Evolutionary conservation across 768 basidiomycete species (phyloP).

Genomic region (Termitomyces sp.): DNA sequence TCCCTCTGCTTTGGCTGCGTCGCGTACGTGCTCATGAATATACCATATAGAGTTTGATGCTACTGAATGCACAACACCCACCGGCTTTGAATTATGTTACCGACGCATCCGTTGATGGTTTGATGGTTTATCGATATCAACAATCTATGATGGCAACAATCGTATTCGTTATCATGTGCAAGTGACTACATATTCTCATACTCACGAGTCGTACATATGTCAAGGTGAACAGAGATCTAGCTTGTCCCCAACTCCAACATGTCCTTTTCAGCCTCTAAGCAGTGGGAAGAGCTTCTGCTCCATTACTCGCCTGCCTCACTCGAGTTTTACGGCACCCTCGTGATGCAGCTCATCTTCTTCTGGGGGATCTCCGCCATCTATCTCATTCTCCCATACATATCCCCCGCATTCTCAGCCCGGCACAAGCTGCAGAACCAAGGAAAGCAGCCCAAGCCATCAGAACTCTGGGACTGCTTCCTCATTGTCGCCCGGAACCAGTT

Average conservation of each 20-base stretch:
- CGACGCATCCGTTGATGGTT: not conserved
- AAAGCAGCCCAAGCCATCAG: slow-evolving; percentile 18
- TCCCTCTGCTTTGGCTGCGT: not conserved
- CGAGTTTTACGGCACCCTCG: slow-evolving; percentile 18
- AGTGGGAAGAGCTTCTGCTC: slow-evolving; percentile 9
- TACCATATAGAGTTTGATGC: not conserved
- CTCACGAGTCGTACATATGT: not conserved
- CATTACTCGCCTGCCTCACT: slow-evolving; percentile 13
- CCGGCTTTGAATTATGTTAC: not conserved
- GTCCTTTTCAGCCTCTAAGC: not conserved
- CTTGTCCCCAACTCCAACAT: not conserved
- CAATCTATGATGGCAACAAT: not conserved
- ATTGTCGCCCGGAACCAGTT: slow-evolving; percentile 20
- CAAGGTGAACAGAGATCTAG: not conserved
- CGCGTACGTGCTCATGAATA: not conserved
- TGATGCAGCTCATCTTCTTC: slow-evolving; percentile 19
- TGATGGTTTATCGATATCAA: not conserved
- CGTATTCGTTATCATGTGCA: not conserved
- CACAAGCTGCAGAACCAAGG: slow-evolving; percentile 22
- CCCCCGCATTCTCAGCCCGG: slow-evolving; percentile 17
- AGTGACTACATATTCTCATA: not conserved
- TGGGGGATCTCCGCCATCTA: slow-evolving; percentile 19
- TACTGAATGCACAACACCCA: too few species aligned
- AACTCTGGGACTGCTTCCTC: slow-evolving; percentile 18
- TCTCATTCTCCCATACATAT: slow-evolving; percentile 15